Percentiles rank a stretch among this genome's conserved stretches.
Evolutionary conservation across 805 yeast genomes (phyloP).

Genomic region (Kuraishia floccosa): DNA sequence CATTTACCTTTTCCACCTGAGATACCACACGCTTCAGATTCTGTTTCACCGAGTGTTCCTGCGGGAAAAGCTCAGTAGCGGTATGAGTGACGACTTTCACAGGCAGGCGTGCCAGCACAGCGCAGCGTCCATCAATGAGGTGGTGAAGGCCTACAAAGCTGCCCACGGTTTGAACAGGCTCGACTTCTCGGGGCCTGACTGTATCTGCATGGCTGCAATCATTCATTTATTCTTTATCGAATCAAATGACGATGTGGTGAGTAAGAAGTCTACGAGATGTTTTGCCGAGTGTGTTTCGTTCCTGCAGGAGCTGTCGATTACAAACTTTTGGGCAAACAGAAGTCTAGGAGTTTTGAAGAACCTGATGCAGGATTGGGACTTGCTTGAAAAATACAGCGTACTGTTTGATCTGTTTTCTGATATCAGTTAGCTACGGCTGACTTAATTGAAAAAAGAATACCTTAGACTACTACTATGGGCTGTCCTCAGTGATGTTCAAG

Average conservation of each 20-base stretch:
- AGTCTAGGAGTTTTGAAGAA: not conserved
- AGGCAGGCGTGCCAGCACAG: conserved; percentile 3
- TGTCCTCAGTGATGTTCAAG: too few relatives aligned
- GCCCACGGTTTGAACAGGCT: conserved; percentile 4
- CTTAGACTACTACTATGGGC: too few relatives aligned
- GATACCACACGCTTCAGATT: conserved; percentile 3
- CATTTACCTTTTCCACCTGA: conserved; percentile 6
- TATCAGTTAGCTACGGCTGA: too few relatives aligned
- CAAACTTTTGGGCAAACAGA: conserved; percentile 1
- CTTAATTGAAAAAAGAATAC: too few relatives aligned
- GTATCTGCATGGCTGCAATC: conserved; percentile 5
- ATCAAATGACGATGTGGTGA: too few relatives aligned
- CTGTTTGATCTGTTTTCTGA: too few relatives aligned
- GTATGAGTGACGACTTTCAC: conserved; percentile 2
- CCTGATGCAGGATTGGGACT: not conserved
- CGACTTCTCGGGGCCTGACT: conserved; percentile 7
- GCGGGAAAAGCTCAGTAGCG: conserved; percentile 2
- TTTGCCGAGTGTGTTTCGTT: too few relatives aligned
- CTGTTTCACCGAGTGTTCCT: conserved; percentile 4
- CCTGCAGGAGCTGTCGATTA: not conserved
- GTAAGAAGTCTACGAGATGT: too few relatives aligned
- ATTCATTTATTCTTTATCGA: conserved; percentile 5
- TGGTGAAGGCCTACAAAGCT: conserved; percentile 4
- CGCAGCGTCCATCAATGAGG: conserved; percentile 5
- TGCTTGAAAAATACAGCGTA: too few relatives aligned